These are phyloP conservation scores for Arachnopeziza araneosa DNA, from an alignment of 2,329 filamentous ascomycete genomes.

Conservation along the genomic window DNA sequence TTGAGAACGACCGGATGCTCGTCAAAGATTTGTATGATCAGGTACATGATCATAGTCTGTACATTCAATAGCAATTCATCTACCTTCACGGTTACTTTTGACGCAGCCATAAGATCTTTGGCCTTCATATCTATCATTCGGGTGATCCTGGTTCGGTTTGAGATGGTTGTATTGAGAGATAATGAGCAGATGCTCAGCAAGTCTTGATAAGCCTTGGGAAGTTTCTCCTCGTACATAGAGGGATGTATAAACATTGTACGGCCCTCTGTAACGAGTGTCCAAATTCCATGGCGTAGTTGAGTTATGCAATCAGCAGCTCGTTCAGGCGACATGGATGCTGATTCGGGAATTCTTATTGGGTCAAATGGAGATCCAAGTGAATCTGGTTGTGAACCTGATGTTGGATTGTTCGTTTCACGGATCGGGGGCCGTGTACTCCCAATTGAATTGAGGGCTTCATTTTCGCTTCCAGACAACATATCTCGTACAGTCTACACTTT, in stretches of 20 bases:
- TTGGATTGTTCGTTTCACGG: not conserved
- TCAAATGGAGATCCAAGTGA: not conserved
- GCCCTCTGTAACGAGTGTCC: constrained; percentile 8
- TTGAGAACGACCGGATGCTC: constrained; percentile 23
- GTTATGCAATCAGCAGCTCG: constrained; percentile 7
- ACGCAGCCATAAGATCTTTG: constrained; percentile 1
- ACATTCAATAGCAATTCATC: constrained; percentile 14
- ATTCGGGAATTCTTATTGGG: not conserved
- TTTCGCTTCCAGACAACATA: not conserved
- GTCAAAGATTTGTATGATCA: constrained; percentile 30
- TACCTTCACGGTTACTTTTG: constrained; percentile 2
- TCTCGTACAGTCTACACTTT: not conserved
- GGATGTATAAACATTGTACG: constrained; percentile 21
- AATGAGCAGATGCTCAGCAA: constrained; percentile 13
- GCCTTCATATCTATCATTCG: constrained; percentile 17
- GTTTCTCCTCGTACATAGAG: constrained; percentile 3
- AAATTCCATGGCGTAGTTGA: constrained; percentile 12
- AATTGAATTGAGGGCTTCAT: not conserved
- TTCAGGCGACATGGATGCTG: not conserved
- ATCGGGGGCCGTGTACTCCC: not conserved
- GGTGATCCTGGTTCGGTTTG: constrained; percentile 9
- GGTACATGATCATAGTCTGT: constrained; percentile 27
- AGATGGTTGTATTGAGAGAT: constrained; percentile 11
- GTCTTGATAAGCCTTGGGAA: constrained; percentile 17
- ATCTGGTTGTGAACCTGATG: not conserved